These are phyloP conservation scores for Hyaloperonospora arabidopsidis DNA, from an alignment of 352 stramenopile species.

Conservation along the genomic window DNA sequence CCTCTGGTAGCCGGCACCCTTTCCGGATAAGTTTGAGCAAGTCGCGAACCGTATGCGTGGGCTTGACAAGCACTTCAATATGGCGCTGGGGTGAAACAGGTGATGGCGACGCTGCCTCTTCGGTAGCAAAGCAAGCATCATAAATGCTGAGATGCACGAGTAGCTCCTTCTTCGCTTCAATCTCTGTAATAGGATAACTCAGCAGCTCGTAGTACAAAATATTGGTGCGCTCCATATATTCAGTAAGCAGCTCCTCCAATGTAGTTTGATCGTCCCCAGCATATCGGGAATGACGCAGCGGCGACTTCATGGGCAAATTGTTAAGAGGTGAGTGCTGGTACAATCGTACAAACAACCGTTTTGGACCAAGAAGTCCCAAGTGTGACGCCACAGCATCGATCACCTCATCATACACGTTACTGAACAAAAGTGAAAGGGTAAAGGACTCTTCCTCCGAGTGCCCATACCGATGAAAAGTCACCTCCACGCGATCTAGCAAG, in stretches of 20 bases:
- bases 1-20: conserved; percentile 34
- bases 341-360: conserved; percentile 58
- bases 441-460: conserved; percentile 44
- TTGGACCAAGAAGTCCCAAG: conserved; percentile 33
- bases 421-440: conserved; percentile 48
- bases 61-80: conserved; percentile 58
- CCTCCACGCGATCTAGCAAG: conserved; percentile 70
- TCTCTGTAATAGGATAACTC: conserved; percentile 66
- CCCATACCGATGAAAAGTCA: conserved; percentile 54
- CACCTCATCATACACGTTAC: conserved; percentile 68
- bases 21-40: conserved; percentile 44
- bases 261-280: conserved; percentile 49
- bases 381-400: conserved; percentile 48
- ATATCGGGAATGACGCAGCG: conserved; percentile 60
- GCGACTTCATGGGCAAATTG: conserved; percentile 50
- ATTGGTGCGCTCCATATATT: conserved; percentile 63
- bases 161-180: conserved; percentile 81
- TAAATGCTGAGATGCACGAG: conserved; percentile 71
- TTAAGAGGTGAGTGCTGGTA: conserved; percentile 76
- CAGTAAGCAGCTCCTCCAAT: conserved; percentile 61
- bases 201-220: conserved; percentile 73
- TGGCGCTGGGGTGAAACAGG: conserved; percentile 25
- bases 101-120: conserved; percentile 25
- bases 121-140: conserved; percentile 52
- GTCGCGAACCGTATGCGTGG: conserved; percentile 41